A percentile compares a stretch with the other conserved stretches of the same genome.
These are phyloP conservation scores for Cucurbitaria berberidis DNA, from an alignment of 2,329 filamentous ascomycete species.

Conservation along the genomic window DNA sequence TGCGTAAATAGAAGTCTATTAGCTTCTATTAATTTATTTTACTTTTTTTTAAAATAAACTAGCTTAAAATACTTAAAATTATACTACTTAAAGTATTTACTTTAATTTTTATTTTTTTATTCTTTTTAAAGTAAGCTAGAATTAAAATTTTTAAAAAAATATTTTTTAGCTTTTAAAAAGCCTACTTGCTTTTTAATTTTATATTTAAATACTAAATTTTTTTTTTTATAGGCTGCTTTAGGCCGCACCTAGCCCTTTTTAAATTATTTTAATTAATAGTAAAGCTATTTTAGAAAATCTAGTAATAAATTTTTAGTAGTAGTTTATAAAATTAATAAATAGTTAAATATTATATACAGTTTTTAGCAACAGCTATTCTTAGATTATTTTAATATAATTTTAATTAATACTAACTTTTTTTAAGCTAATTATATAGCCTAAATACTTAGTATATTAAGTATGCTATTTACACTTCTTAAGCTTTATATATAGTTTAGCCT, in stretches of 20 bases:
- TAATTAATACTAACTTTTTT: constrained; percentile 1
- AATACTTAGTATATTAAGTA: no score
- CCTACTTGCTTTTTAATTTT: background rate
- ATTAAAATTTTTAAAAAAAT: no score
- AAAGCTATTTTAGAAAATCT: no score
- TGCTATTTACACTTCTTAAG: constrained; percentile 8
- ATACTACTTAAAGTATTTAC: no score
- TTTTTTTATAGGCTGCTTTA: constrained; percentile 1
- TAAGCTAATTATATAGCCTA: constrained; percentile 4
- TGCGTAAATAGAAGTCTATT: background rate
- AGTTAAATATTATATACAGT: constrained; percentile 1
- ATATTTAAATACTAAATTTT: background rate
- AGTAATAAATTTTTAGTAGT: constrained; percentile 7
- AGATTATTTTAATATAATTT: background rate
- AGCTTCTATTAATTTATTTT: no score
- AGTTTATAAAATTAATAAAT: constrained; percentile 12
- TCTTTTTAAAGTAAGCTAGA: no score
- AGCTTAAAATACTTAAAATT: no score
- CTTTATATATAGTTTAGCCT: constrained; percentile 5
- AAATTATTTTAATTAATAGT: no score
- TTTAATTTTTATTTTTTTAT: no score
- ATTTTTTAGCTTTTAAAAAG: constrained; percentile 3
- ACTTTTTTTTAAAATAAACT: no score
- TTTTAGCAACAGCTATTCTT: constrained; percentile 4
- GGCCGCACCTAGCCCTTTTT: no score